These are phyloP conservation scores for Panaeolus papilionaceus DNA, from an alignment of 768 basidiomycete genomes.

Conservation along the genomic window DNA sequence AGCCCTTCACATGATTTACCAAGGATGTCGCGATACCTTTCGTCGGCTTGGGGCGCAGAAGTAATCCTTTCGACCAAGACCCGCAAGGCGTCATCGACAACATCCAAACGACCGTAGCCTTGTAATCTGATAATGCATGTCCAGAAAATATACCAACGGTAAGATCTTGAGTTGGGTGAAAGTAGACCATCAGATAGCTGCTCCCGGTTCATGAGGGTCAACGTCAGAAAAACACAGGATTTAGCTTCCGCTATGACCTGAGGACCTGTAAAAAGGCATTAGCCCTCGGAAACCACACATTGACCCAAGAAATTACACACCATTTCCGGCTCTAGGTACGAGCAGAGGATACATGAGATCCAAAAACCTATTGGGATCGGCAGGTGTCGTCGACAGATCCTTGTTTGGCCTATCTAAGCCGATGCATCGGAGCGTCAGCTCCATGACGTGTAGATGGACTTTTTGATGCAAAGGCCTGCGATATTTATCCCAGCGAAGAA, in stretches of 20 bases:
- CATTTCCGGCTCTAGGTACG: background rate
- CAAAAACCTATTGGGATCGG: background rate
- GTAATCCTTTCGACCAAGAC: background rate
- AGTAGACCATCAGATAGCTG: background rate
- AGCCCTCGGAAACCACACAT: background rate
- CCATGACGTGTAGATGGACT: background rate
- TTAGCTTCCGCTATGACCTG: background rate
- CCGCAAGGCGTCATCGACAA: background rate
- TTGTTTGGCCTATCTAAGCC: background rate
- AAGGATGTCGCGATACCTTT: background rate
- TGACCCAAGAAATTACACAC: background rate
- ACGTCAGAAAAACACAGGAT: background rate
- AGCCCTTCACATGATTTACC: background rate
- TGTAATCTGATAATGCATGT: background rate
- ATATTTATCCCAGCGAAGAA: background rate
- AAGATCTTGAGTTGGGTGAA: background rate
- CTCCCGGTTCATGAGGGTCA: background rate
- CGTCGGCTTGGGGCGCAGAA: background rate
- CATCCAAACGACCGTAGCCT: background rate
- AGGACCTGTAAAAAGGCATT: background rate
- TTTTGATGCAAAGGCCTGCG: background rate
- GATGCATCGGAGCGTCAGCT: background rate
- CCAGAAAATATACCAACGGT: background rate
- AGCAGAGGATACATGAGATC: background rate
- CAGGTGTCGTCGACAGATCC: background rate